Conservation (phyloP, 805 yeast species). For the Priceomyces haplophilus region DNA sequence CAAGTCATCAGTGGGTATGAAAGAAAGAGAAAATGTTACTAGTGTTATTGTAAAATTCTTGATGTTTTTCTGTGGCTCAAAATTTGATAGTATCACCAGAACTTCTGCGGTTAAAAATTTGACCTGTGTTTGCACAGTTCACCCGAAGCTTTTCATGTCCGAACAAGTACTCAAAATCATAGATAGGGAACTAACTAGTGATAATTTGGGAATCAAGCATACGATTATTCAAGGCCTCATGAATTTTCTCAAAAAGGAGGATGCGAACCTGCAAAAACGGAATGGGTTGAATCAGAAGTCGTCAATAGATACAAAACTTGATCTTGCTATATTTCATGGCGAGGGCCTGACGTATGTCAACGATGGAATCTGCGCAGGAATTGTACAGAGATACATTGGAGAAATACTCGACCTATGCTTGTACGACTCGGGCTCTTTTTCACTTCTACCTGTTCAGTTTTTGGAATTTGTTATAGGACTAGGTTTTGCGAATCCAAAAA, state of each 20-base stretch:
- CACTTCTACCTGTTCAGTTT: slow-evolving; percentile 52
- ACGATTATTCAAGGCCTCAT: slow-evolving; percentile 56
- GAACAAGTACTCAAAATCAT: slow-evolving; percentile 51
- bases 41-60: slow-evolving; percentile 59
- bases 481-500: slow-evolving; percentile 75
- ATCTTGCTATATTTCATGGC: slow-evolving; percentile 55
- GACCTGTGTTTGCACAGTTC: slow-evolving; percentile 55
- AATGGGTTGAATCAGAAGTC: slow-evolving; percentile 38
- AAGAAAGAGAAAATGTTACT: slow-evolving; percentile 51
- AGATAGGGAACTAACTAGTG: slow-evolving; percentile 45
- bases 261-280: slow-evolving; percentile 39
- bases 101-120: slow-evolving; percentile 56
- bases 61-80: slow-evolving; percentile 48
- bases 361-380: slow-evolving; percentile 72
- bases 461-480: slow-evolving; percentile 54
- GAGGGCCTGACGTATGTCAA: slow-evolving; percentile 42
- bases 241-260: slow-evolving; percentile 58
- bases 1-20: slow-evolving; percentile 39
- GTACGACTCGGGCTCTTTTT: slow-evolving; percentile 41
- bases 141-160: slow-evolving; percentile 64
- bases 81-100: slow-evolving; percentile 33
- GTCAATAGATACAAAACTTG: slow-evolving; percentile 36
- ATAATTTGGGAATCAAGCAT: slow-evolving; percentile 42
- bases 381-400: slow-evolving; percentile 61
- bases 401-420: slow-evolving; percentile 50